phyloP scores from a whole-genome alignment of 495 filamentous ascomycete genomes.

The Aspergillus saccharolyticus region DNA sequence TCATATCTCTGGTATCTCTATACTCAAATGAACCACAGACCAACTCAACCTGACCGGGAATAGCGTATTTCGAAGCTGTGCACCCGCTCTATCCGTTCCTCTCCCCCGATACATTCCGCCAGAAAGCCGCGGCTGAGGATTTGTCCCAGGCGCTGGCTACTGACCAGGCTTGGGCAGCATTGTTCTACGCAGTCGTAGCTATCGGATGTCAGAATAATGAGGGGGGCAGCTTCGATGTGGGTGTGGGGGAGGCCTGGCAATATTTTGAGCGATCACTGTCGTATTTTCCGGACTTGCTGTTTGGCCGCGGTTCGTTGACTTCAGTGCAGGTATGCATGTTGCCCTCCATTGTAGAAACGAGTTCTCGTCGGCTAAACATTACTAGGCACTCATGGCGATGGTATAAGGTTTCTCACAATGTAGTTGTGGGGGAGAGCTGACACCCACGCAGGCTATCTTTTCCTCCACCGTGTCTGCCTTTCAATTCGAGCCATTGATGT shows the following conservation, averaged over 20 bases:
- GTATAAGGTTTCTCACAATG: neutral
- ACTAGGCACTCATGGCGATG: constrained; percentile 15
- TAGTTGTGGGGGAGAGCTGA: neutral
- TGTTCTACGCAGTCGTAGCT: constrained; percentile 19
- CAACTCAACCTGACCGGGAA: neutral
- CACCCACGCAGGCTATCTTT: constrained; percentile 11
- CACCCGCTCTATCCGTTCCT: constrained; percentile 20
- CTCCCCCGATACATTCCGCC: constrained; percentile 3
- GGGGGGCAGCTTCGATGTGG: constrained; percentile 17
- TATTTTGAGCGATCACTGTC: constrained; percentile 15
- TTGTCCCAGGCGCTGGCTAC: constrained; percentile 1
- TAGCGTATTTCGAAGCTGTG: constrained; percentile 17
- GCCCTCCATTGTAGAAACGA: too few relatives aligned
- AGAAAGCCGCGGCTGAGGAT: neutral
- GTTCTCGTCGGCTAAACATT: too few relatives aligned
- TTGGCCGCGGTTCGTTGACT: constrained; percentile 12
- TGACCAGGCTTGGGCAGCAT: constrained; percentile 12
- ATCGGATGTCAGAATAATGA: constrained; percentile 21
- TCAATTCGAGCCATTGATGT: constrained; percentile 15
- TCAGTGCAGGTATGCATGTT: constrained; percentile 13
- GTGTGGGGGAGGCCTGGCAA: constrained; percentile 14
- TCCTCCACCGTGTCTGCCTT: constrained; percentile 17
- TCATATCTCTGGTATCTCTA: neutral
- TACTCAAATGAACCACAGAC: too few relatives aligned
- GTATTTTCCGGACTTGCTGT: constrained; percentile 9